Evolutionary conservation across 179 eudicot species (phyloP), one percentile per base, ranked within the genome.

Genomic region (Nepenthes alata): DNA sequence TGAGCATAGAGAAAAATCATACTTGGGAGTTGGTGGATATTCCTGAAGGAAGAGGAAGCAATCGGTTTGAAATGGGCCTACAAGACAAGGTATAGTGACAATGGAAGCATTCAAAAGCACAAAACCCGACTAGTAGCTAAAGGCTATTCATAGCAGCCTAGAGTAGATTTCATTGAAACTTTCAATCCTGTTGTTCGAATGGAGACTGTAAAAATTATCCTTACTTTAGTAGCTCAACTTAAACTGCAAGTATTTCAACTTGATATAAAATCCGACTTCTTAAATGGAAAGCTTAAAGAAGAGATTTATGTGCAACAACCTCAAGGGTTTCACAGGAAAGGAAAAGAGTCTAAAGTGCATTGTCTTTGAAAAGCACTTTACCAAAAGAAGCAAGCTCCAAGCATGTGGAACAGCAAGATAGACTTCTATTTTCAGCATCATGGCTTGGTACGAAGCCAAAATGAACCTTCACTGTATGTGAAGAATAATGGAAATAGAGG

Each of bases 401-500:
- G 69, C 6, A 69, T 69, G 0, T 62, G 72, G 72, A 53, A 75
- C 44, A 63, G 37, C 48, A 66, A 59, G 35, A 64, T 66, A 14
- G 44, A 64, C 6, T 0, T 11, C 7, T 67, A 55, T 34, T 59
- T 63, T 36, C 39, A 12, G 15, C 3, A 37, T 0, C 37, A 8
- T 41, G 72, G 72, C 0, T 67, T 61, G 15, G 13, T 4, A 11
- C 67, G 38, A 48, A 59, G 65, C 13, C 47, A 44, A 15, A 65
- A 55, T 65, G 74, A 74, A 45, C 78, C 74, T 0, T 58, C 75
- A 10, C 50, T 70, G 2, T 62, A 70, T 57, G 14, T 74, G 45
- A 70, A 70, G 13, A 25, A 25, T 25, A 25, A 58, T 11, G 49
- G 35, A 37, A 47, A 67, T 52, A 47, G 39, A 13, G 11, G 58